Percentiles rank a stretch among this genome's conserved stretches.
Conservation (phyloP, 768 basidiomycete genomes). For the Tephrocybe sp. region DNA sequence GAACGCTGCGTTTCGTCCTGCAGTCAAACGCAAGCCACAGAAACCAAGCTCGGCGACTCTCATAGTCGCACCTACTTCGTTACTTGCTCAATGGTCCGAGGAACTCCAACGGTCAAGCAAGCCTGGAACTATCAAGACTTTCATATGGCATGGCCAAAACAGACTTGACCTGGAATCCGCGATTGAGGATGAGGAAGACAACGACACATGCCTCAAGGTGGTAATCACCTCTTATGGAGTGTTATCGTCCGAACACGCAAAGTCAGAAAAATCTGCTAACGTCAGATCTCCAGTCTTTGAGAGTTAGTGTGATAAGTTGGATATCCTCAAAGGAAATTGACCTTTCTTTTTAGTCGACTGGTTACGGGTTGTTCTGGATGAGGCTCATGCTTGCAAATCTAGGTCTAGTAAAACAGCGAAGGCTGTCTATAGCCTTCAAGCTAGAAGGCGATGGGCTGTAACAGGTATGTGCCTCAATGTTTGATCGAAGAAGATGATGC, state of each 20-base stretch:
- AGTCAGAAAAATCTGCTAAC: conserved; percentile 50
- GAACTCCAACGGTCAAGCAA: conserved; percentile 86
- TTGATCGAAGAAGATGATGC: background rate
- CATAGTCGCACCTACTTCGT: conserved; percentile 88
- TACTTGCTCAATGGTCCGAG: conserved; percentile 91
- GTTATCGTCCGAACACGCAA: conserved; percentile 83
- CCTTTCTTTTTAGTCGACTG: conserved; percentile 56
- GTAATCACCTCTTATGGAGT: conserved; percentile 92
- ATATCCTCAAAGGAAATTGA: background rate
- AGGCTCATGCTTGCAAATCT: conserved; percentile 94
- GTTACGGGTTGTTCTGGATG: conserved; percentile 84
- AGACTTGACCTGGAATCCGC: conserved; percentile 65
- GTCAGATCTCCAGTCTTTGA: conserved; percentile 65
- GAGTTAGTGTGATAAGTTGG: conserved; percentile 36
- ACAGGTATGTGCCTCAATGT: conserved; percentile 48
- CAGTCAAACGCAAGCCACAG: conserved; percentile 27
- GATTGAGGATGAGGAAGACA: conserved; percentile 53
- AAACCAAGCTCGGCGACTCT: conserved; percentile 63
- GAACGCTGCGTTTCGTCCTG: conserved; percentile 58
- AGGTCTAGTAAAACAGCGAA: conserved; percentile 84
- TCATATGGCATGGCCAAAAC: conserved; percentile 89
- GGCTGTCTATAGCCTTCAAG: conserved; percentile 81
- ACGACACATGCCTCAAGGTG: conserved; percentile 58
- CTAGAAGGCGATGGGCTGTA: conserved; percentile 84
- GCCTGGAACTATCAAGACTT: conserved; percentile 58